phyloP scores from a whole-genome alignment of 1,284 basidiomycete species.

The Ceratobasidium sp. region DNA sequence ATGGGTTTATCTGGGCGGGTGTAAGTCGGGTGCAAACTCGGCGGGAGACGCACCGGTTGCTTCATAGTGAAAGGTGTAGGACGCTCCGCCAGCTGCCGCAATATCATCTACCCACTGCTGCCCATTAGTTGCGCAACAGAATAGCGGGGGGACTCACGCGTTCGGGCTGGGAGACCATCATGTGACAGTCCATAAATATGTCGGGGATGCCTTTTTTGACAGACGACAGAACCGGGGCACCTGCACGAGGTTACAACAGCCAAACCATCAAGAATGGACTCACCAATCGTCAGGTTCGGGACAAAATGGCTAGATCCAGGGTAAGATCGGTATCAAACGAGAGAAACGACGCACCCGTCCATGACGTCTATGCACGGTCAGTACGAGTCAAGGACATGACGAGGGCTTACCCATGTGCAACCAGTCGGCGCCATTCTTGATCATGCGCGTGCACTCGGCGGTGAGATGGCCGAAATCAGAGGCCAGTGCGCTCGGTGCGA shows the following conservation, averaged over 20 bases:
- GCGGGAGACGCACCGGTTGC: constrained; percentile 73
- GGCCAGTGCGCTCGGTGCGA: constrained; percentile 89
- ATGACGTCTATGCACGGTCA: constrained; percentile 76
- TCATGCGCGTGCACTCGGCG: constrained; percentile 92
- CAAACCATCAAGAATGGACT: constrained; percentile 29
- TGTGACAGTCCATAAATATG: constrained; percentile 99
- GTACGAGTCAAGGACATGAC: constrained; percentile 17
- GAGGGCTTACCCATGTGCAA: constrained; percentile 85
- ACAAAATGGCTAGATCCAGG: constrained; percentile 83
- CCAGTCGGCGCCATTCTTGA: constrained; percentile 92
- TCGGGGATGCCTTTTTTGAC: constrained; percentile 90
- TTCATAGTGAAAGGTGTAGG: constrained; percentile 98
- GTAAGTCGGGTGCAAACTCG: constrained; percentile 1
- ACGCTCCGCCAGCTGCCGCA: constrained; percentile 90
- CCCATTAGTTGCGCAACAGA: neutral
- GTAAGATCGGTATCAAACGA: neutral
- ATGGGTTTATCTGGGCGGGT: constrained; percentile 67
- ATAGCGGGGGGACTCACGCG: constrained; percentile 62
- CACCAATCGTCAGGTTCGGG: constrained; percentile 96
- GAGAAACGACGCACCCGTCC: constrained; percentile 73
- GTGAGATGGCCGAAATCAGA: constrained; percentile 94
- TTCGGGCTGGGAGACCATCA: constrained; percentile 98
- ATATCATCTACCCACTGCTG: constrained; percentile 94
- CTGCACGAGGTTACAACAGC: constrained; percentile 53
- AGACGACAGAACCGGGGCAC: constrained; percentile 86